Evolutionary conservation across 768 basidiomycete genomes (phyloP), one percentile per base, ranked within the genome.

Genomic region (Calocybe cyanea): DNA sequence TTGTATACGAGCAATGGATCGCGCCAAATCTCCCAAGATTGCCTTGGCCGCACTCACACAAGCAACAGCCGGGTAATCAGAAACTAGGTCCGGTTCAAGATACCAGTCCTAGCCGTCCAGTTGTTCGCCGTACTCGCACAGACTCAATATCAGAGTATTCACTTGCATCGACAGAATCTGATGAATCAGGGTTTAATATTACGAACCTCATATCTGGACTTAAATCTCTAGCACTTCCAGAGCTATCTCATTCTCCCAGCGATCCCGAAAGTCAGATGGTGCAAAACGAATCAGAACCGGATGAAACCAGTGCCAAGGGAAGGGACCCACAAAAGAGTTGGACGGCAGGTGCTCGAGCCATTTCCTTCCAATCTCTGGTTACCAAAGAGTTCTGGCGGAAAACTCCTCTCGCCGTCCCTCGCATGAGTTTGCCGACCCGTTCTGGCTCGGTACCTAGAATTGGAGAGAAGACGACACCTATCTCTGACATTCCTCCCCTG

Each of bases 1-100:
- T 53, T 7, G 38, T 19, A 11, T 49, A 49, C 18, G 51, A 49
- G 38, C 24, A 38, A 23, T 48, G 41, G 41, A 17, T 43, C 17
- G n/a, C 31, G 5, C 43, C 39, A 28, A 11, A 28, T 28, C 25
- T 42, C 28, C 21, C 36, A 32, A 35, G 24, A 18, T 28, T 14
- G n/a, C 10, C n/a, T 4, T 28, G 34, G 34, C 13, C 7, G 34
- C 43, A 37, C 35, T 21, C 6, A 37, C 11, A 1, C 37, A 35
- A 25, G 4, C 3, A 25, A 14, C 33, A 30, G 23, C 23, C 5
- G 5, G 21, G 35, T 38, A 36, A 24, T 14, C 34, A 35, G 34
- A 35, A n/a, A 15, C 24, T n/a, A 23, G 43, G 19, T 11, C 11
- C 11, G 11, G 11, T 11, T 11, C 6, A 6, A 8, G 24, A 18